phyloP scores from a whole-genome alignment of 768 basidiomycete species.

The Tulasnella sp. region DNA sequence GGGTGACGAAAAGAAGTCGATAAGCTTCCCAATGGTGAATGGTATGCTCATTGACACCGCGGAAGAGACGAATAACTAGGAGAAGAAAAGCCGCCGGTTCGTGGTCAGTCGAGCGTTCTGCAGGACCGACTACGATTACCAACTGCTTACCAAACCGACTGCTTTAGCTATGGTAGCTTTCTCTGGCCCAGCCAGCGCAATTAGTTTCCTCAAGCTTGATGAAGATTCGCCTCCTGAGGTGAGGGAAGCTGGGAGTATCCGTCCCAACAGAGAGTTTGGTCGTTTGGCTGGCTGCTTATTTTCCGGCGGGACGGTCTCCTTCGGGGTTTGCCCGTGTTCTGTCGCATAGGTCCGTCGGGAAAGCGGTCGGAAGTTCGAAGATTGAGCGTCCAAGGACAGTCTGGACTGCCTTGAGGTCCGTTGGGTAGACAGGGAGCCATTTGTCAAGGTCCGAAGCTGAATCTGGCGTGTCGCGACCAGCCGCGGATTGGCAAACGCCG shows the following conservation, averaged over 20 bases:
- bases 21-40: constrained; percentile 88
- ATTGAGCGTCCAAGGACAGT: not conserved
- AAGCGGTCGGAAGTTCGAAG: not conserved
- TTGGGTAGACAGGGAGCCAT: not conserved
- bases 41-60: constrained; percentile 91
- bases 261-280: not conserved
- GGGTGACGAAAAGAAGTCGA: constrained; percentile 84
- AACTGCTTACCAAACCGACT: constrained; percentile 15
- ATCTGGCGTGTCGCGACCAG: not conserved
- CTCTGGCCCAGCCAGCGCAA: constrained; percentile 22
- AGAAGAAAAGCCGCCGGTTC: no score
- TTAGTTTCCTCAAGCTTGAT: constrained; percentile 29
- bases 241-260: constrained; percentile 19
- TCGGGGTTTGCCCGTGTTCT: not conserved
- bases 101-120: not conserved
- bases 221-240: not conserved
- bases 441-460: not conserved
- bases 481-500: not conserved
- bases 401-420: not conserved
- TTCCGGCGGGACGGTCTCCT: constrained; percentile 4
- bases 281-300: not conserved
- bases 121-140: not conserved
- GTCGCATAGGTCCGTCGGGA: not conserved
- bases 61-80: constrained; percentile 79
- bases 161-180: constrained; percentile 8